Evolutionary conservation across 2,329 filamentous ascomycete genomes (phyloP), one percentile per base, ranked within the genome.

Genomic region (Periconia sp.): DNA sequence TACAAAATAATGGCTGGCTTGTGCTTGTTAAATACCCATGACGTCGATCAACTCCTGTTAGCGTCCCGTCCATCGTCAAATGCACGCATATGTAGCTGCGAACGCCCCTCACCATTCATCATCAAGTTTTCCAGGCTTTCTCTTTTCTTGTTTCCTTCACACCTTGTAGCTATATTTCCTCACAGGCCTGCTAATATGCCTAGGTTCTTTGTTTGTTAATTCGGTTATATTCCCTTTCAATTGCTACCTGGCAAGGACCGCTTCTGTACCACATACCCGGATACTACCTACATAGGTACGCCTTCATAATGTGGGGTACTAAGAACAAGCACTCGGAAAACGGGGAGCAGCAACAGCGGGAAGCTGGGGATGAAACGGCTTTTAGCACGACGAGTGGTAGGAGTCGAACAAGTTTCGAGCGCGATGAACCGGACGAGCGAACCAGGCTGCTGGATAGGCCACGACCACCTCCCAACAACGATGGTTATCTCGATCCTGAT

Each of bases 401-500:
- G 30, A 52, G 49, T 0, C 64, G 68, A 49, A 64, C 63, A 53
- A 69, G 65, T 47, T 61, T 73, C 51, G 63, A 66, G 35, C 64
- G 68, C 45, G 79, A 85, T 41, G 79, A 86, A 52, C 77, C 83
- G 19, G 80, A 83, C 56, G 86, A 89, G 72, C 75, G 83, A 56
- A 85, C 84, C 40, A 82, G 89, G 30, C 80, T 95, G 61, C 81
- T 95, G 23, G 86, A 87, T 40, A 62, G 65, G 49, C 72, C 66
- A 23, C 68, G 71, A 37, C 88, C 86, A 64, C 33, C 33, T 14
- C 76, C 77, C n/a, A 82, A 85, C 53, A 76, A 85, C 42, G 83
- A 89, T 68, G 81, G 80, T 47, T 92, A 88, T 65, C 78, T 92
- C 50, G 89, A 88, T 64, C 89, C 89, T 13, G 88, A 92, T 77